Evolutionary conservation across 148 eudicot species (phyloP).

Genomic region (Chenopodium berlandieri): DNA sequence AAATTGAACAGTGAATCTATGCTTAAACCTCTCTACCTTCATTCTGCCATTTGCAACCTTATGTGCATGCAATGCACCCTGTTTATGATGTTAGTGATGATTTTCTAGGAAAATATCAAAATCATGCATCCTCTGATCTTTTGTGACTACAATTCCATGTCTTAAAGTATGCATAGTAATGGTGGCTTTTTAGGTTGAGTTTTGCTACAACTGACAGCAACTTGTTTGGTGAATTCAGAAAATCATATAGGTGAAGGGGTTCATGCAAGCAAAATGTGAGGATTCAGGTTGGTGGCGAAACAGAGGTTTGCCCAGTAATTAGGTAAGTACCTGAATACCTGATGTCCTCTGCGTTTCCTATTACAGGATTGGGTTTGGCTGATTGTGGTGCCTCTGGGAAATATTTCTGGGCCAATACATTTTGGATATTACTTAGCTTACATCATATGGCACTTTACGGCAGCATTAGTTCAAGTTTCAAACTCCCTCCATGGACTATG

Average conservation of each 20-base stretch:
- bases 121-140: background rate
- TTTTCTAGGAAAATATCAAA: background rate
- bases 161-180: background rate
- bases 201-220: background rate
- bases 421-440: background rate
- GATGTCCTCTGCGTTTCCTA: background rate
- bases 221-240: background rate
- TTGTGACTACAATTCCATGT: background rate
- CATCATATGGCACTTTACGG: background rate
- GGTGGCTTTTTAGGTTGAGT: background rate
- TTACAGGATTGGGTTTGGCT: background rate
- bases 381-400: background rate
- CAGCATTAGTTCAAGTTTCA: background rate
- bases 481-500: background rate
- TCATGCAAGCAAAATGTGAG: background rate
- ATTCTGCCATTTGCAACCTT: background rate
- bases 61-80: background rate
- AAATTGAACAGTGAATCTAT: background rate
- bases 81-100: background rate
- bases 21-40: background rate
- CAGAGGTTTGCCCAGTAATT: background rate
- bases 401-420: background rate
- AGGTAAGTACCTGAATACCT: background rate
- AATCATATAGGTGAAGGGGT: background rate
- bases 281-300: background rate